These are phyloP conservation scores for Diaporthe capsici DNA, from an alignment of 2,329 filamentous ascomycete species.

Conservation along the genomic window DNA sequence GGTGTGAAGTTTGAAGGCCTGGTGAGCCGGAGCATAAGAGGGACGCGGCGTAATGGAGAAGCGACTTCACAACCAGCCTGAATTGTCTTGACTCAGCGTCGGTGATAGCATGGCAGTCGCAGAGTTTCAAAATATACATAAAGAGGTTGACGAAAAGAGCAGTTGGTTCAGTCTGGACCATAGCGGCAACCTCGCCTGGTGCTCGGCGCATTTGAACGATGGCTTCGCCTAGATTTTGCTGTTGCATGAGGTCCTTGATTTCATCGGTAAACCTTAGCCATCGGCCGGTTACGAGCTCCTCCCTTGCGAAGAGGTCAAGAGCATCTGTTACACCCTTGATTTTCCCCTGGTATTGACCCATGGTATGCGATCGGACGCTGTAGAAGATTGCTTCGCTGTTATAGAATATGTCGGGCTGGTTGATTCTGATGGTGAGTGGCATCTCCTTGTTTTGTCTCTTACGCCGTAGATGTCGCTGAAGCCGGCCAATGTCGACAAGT, in stretches of 20 bases:
- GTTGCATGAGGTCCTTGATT: slow-evolving; percentile 8
- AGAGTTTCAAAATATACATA: background rate
- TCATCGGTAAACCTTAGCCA: slow-evolving; percentile 9
- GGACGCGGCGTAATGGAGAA: background rate
- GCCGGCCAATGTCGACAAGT: slow-evolving; percentile 7
- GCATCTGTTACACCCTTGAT: background rate
- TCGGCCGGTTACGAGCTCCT: slow-evolving; percentile 8
- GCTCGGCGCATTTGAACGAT: slow-evolving; percentile 13
- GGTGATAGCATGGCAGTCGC: background rate
- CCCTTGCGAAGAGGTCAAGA: slow-evolving; percentile 4
- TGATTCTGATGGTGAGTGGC: background rate
- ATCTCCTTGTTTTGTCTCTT: background rate
- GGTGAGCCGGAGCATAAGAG: background rate
- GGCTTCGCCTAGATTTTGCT: slow-evolving; percentile 1
- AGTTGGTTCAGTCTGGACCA: slow-evolving; percentile 7
- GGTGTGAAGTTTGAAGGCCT: background rate
- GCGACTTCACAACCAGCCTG: slow-evolving; percentile 5
- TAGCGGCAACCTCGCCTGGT: slow-evolving; percentile 16
- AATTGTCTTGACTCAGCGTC: background rate
- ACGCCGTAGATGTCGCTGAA: background rate
- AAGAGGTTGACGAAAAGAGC: slow-evolving; percentile 1
- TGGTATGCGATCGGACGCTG: background rate
- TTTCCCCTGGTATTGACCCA: background rate
- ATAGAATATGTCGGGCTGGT: slow-evolving; percentile 17
- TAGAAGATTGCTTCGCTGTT: slow-evolving; percentile 4